Evolutionary conservation across 768 basidiomycete species (phyloP).

Genomic region (Auricularia heimuer): DNA sequence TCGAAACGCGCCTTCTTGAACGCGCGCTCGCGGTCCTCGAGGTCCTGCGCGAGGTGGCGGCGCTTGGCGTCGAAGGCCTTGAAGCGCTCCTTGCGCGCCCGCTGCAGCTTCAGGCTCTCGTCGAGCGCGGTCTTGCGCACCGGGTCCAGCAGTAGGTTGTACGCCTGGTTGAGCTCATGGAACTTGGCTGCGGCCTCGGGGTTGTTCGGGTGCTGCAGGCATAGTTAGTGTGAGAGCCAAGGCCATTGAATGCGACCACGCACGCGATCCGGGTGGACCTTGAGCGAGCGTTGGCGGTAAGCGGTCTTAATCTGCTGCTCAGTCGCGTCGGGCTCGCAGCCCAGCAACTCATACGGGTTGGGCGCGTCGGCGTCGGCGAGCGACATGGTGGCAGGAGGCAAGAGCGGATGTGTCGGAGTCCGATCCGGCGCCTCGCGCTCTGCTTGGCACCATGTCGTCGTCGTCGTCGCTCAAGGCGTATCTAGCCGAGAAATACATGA

Average conservation of each 20-base stretch:
- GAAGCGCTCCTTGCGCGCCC: constrained; percentile 61
- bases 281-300: constrained; percentile 68
- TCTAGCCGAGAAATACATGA: constrained; percentile 89
- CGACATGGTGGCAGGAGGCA: constrained; percentile 6
- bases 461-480: constrained; percentile 55
- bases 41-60: constrained; percentile 62
- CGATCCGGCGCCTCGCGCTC: background rate
- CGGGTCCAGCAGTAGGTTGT: constrained; percentile 74
- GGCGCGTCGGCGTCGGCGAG: constrained; percentile 39
- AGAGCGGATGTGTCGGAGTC: background rate
- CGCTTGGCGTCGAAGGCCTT: constrained; percentile 62
- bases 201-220: constrained; percentile 60
- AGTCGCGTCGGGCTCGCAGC: constrained; percentile 50
- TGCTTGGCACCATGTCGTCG: background rate
- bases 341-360: constrained; percentile 64
- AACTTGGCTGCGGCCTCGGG: constrained; percentile 79
- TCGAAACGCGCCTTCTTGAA: constrained; percentile 63
- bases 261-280: constrained; percentile 82
- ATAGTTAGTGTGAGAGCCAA: constrained; percentile 1
- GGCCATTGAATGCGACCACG: constrained; percentile 17
- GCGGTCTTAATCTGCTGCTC: constrained; percentile 74
- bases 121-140: constrained; percentile 69
- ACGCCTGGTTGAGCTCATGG: constrained; percentile 74
- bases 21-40: constrained; percentile 67
- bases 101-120: constrained; percentile 62